Evolutionary conservation across 306 rosid species (phyloP), one percentile per base, ranked within the genome.

Genomic region (Cucumis sativus): DNA sequence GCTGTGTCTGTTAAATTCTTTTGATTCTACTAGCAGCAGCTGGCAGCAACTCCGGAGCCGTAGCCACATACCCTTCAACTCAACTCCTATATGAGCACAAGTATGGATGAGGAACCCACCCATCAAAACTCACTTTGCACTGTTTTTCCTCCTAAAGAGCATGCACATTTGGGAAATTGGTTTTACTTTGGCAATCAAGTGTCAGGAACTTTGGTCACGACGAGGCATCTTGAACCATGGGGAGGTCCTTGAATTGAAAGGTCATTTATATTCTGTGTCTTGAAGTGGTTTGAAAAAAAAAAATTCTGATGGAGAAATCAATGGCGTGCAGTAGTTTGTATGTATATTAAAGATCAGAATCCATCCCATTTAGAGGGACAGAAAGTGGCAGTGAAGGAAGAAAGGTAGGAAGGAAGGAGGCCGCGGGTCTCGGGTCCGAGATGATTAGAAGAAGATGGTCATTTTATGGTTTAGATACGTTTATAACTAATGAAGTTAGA

Each of bases 81-180:
- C 61, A 70, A 23, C 45, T 28, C 45, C 76, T 28, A 23, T 28
- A 23, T 16, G 76, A 71, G 41, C 59, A 52, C 59, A 52, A 69
- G n/a, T 40, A 41, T 11, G 57, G 21, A 67, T 67, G 33, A 67
- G 30, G 28, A 65, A 63, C 8, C 45, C 16, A 23, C 51, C 18
- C 16, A 15, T 33, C 37, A 33, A 33, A 52, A 52, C 55, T 4
- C 55, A 33, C 37, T 67, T 41, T 40, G 30, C 51, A 67, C 74
- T 41, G 55, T 67, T 20, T 12, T 40, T 67, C 74, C 17, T 67
- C 74, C 47, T 16, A n/a, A n/a, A 39, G 72, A 16, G 8, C 51
- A 69, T 85, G 81, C 74, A 77, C 21, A 72, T 87, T 86, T 91
- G 90, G 85, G 82, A 9, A 81, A 83, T 79, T 84, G 86, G 86